A percentile compares a stretch with the other conserved stretches of the same genome.
phyloP scores from a whole-genome alignment of 106 monocot genomes.

The Hemerocallis citrina region DNA sequence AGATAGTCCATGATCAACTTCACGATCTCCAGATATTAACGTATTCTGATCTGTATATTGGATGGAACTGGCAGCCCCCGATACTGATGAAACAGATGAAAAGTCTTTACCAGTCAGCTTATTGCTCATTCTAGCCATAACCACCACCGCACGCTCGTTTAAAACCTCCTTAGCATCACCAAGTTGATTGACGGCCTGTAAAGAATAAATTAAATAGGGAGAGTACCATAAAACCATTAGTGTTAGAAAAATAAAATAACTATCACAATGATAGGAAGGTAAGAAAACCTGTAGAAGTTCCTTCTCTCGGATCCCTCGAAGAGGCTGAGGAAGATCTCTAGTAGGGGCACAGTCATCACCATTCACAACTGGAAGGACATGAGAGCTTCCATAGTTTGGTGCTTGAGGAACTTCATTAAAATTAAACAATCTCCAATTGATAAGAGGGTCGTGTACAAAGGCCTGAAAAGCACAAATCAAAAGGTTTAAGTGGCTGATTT shows the following conservation, averaged over 20 bases:
- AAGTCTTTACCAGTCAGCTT: conserved; percentile 87
- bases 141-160: conserved; percentile 82
- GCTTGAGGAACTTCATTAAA: conserved; percentile 99
- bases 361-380: conserved; percentile 56
- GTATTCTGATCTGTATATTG: conserved; percentile 38
- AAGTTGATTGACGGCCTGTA: conserved; percentile 81
- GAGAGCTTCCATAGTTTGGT: conserved; percentile 38
- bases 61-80: conserved; percentile 24
- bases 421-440: conserved; percentile 97
- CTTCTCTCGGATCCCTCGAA: conserved; percentile 73
- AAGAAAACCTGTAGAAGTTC: conserved; percentile 94
- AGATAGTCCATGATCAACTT: conserved; percentile 63
- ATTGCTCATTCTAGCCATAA: conserved; percentile 90
- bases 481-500: neutral
- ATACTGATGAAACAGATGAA: conserved; percentile 40
- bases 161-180: conserved; percentile 96
- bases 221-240: conserved; percentile 1
- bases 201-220: neutral
- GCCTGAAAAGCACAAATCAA: conserved; percentile 42
- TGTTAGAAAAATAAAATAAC: neutral
- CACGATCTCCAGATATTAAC: conserved; percentile 50
- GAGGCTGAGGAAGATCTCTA: conserved; percentile 75
- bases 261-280: neutral
- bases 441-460: conserved; percentile 97
- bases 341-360: conserved; percentile 53